These are phyloP conservation scores for Cryptococcus sp. DNA, from an alignment of 1,284 basidiomycete species.

Conservation along the genomic window DNA sequence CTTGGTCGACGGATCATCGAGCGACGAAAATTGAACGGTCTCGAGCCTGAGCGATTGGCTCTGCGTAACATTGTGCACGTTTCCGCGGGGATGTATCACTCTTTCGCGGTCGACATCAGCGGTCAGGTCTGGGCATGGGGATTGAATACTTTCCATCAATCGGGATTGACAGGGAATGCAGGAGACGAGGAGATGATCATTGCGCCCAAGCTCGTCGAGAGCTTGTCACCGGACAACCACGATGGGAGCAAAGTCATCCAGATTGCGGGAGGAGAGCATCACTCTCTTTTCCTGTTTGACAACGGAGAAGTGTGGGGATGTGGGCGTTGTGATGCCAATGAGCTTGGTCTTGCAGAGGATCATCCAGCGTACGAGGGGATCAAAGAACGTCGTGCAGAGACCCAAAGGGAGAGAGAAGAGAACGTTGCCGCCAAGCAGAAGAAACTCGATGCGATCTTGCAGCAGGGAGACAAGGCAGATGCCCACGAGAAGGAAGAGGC, in stretches of 20 bases:
- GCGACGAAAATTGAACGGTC: slow-evolving; percentile 74
- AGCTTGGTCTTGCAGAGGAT: slow-evolving; percentile 71
- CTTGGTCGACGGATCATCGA: slow-evolving; percentile 82
- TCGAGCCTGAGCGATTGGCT: slow-evolving; percentile 71
- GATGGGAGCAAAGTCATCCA: slow-evolving; percentile 66
- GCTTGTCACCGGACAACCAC: slow-evolving; percentile 67
- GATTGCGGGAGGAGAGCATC: slow-evolving; percentile 69
- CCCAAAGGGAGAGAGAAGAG: slow-evolving; percentile 42
- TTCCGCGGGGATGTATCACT: slow-evolving; percentile 80
- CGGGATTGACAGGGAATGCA: slow-evolving; percentile 53
- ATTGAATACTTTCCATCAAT: slow-evolving; percentile 74
- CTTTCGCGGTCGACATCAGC: slow-evolving; percentile 80
- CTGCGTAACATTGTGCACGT: slow-evolving; percentile 74
- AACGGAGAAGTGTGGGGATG: slow-evolving; percentile 81
- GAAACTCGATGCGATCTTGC: slow-evolving; percentile 25
- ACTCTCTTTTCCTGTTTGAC: slow-evolving; percentile 81
- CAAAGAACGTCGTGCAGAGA: slow-evolving; percentile 46
- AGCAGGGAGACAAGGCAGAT: slow-evolving; percentile 26
- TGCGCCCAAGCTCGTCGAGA: slow-evolving; percentile 67
- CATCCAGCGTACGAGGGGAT: slow-evolving; percentile 59
- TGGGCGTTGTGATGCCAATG: slow-evolving; percentile 74
- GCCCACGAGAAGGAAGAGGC: slow-evolving; percentile 42
- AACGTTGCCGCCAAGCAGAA: slow-evolving; percentile 31
- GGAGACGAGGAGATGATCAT: slow-evolving; percentile 61
- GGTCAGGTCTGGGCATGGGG: slow-evolving; percentile 91